Conservation (phyloP, 768 basidiomycete species). For the Leccinum boreale region DNA sequence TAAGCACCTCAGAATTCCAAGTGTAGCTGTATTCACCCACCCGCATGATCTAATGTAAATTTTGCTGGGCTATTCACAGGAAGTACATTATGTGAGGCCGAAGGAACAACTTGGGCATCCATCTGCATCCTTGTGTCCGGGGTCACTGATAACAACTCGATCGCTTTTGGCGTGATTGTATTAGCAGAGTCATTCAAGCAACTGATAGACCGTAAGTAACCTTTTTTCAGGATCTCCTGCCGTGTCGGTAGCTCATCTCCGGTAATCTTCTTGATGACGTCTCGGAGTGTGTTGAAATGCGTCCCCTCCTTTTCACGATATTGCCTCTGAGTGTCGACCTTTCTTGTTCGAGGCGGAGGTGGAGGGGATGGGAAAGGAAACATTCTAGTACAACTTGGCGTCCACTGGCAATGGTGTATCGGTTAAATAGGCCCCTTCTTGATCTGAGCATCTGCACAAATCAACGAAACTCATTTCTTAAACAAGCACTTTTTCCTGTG, state of each 20-base stretch:
- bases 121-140: not conserved
- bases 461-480: too few relatives aligned
- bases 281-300: slow-evolving; percentile 12
- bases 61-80: not conserved
- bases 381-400: slow-evolving; percentile 2
- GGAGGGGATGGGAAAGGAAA: not conserved
- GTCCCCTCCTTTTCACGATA: slow-evolving; percentile 25
- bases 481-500: not conserved
- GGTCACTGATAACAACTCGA: not conserved
- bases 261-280: slow-evolving; percentile 17
- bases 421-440: not conserved
- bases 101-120: not conserved
- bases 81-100: not conserved
- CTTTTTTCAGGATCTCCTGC: slow-evolving; percentile 22
- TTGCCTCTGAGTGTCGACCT: slow-evolving; percentile 14
- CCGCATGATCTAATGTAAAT: not conserved
- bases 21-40: not conserved
- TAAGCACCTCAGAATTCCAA: not conserved
- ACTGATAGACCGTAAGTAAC: slow-evolving; percentile 4
- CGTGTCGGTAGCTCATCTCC: slow-evolving; percentile 15
- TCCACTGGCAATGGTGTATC: not conserved
- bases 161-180: not conserved
- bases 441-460: not conserved
- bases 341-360: slow-evolving; percentile 2
- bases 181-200: not conserved